Evolutionary conservation across 331 rosid genomes (phyloP).

Genomic region (Prunus yedoensis): DNA sequence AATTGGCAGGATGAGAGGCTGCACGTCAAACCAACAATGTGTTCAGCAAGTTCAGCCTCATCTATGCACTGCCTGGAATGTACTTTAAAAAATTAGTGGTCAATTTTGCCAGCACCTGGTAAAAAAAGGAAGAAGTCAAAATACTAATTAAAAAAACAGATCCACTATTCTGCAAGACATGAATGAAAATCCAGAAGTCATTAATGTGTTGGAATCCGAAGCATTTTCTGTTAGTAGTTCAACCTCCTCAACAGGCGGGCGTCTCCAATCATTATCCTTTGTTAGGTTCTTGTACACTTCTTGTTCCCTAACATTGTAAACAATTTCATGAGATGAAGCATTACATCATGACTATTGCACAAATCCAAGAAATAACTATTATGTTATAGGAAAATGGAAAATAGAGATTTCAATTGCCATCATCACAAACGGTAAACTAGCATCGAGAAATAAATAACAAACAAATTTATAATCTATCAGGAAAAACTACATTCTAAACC

Average conservation of each 20-base stretch:
- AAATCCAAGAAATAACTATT: background rate
- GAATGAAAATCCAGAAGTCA: background rate
- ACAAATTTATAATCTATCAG: background rate
- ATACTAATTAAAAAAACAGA: background rate
- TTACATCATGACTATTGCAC: background rate
- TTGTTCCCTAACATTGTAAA: conserved; percentile 58
- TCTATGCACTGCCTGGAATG: conserved; percentile 89
- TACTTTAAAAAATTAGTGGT: conserved; percentile 64
- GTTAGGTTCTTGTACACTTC: conserved; percentile 75
- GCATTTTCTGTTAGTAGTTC: conserved; percentile 26
- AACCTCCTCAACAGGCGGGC: conserved; percentile 94
- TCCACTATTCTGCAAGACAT: background rate
- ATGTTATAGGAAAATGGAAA: background rate
- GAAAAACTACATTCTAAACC: background rate
- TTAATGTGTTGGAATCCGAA: background rate
- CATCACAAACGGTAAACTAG: background rate
- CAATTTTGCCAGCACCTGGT: conserved; percentile 71
- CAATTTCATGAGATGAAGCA: conserved; percentile 14
- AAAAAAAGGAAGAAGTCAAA: background rate
- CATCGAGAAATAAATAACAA: background rate
- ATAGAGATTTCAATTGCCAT: background rate
- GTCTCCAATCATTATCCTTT: conserved; percentile 58
- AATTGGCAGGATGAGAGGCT: conserved; percentile 89
- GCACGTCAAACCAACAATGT: conserved; percentile 83
- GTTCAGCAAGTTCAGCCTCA: conserved; percentile 94